phyloP scores from a whole-genome alignment of 2,329 filamentous ascomycete species.

The Colletotrichum musicola region DNA sequence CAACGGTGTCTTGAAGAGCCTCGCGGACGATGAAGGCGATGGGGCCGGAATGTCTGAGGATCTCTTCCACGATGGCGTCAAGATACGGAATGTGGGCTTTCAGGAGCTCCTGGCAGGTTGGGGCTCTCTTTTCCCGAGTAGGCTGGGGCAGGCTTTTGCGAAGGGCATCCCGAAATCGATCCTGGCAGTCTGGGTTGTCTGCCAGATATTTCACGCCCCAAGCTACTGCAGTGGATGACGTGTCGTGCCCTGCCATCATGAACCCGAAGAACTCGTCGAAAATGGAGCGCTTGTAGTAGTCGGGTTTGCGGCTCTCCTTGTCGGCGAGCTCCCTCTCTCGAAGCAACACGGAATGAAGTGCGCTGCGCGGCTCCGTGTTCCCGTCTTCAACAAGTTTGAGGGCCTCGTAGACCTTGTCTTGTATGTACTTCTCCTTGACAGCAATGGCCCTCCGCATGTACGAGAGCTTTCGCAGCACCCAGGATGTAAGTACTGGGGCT shows the following conservation, averaged over 20 bases:
- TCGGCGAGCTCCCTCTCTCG: slow-evolving; percentile 47
- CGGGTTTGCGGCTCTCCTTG: slow-evolving; percentile 32
- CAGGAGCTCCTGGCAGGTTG: slow-evolving; percentile 44
- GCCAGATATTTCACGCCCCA: slow-evolving; percentile 43
- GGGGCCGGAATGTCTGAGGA: slow-evolving; percentile 43
- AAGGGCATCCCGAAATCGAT: slow-evolving; percentile 41
- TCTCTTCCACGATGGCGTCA: slow-evolving; percentile 49
- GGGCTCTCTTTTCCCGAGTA: slow-evolving; percentile 39
- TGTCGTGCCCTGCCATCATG: slow-evolving; percentile 28
- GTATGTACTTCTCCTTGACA: slow-evolving; percentile 48
- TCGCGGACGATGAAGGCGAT: slow-evolving; percentile 42
- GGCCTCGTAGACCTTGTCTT: slow-evolving; percentile 42
- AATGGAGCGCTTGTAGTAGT: slow-evolving; percentile 5
- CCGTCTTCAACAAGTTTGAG: slow-evolving; percentile 41
- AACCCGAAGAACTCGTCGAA: slow-evolving; percentile 12
- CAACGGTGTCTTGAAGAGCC: slow-evolving; percentile 46
- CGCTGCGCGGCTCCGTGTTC: slow-evolving; percentile 43
- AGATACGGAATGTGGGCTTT: slow-evolving; percentile 45
- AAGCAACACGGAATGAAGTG: slow-evolving; percentile 49
- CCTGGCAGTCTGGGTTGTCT: slow-evolving; percentile 40
- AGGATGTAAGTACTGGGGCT: slow-evolving; percentile 44
- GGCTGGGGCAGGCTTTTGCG: slow-evolving; percentile 39
- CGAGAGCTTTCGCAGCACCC: slow-evolving; percentile 45
- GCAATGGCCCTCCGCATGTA: slow-evolving; percentile 46
- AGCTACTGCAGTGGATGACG: slow-evolving; percentile 3